Percentiles rank a stretch among this genome's conserved stretches.
These are phyloP conservation scores for Populus euphratica DNA, from an alignment of 345 rosid species.

Conservation along the genomic window DNA sequence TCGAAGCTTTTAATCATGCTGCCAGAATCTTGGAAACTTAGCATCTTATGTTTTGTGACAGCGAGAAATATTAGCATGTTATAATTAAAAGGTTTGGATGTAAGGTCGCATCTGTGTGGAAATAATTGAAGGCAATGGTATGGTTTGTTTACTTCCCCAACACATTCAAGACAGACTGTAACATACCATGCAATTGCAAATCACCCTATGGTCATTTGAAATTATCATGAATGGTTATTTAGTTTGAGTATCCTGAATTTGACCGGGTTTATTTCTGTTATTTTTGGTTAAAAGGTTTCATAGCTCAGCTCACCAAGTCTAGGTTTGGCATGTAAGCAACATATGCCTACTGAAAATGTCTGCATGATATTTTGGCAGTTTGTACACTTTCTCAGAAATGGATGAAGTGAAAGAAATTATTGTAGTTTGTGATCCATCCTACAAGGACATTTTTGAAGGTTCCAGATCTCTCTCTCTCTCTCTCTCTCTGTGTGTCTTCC, in stretches of 20 bases:
- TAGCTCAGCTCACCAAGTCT: neutral
- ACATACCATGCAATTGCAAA: no score
- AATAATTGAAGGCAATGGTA: no score
- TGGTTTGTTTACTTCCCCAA: no score
- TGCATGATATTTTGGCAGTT: slow-evolving; percentile 41
- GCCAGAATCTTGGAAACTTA: neutral
- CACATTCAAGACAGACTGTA: no score
- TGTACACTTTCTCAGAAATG: slow-evolving; percentile 75
- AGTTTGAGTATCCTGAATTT: neutral
- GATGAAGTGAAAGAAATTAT: slow-evolving; percentile 79
- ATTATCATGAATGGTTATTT: no score
- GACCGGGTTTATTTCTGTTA: neutral
- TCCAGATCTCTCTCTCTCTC: slow-evolving; percentile 12
- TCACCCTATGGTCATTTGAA: no score
- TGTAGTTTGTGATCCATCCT: slow-evolving; percentile 95
- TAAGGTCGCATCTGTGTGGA: no score
- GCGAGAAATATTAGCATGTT: neutral
- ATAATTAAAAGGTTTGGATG: neutral
- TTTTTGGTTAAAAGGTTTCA: neutral
- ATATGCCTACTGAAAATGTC: slow-evolving; percentile 4
- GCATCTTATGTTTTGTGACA: neutral
- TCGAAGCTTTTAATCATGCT: neutral
- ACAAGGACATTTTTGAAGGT: slow-evolving; percentile 89
- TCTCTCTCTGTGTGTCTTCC: neutral
- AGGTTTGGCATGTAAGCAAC: neutral